Conservation (phyloP, 257 asterid species). For the Fraxinus anomala region DNA sequence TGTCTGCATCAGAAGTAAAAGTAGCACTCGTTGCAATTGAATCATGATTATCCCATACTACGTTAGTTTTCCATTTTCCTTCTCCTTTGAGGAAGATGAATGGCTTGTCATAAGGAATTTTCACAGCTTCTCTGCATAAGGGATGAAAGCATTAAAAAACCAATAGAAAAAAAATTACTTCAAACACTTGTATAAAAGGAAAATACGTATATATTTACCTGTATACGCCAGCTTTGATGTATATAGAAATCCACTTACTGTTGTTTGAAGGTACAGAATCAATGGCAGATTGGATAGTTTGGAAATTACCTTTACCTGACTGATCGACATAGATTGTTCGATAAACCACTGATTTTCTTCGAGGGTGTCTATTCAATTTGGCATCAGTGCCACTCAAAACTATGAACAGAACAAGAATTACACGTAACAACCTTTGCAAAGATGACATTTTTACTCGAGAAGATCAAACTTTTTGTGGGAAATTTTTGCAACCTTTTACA, state of each 20-base stretch:
- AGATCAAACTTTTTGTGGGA: neutral
- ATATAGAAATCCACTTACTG: conserved; percentile 43
- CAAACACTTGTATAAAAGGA: neutral
- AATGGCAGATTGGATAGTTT: conserved; percentile 55
- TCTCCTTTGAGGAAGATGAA: conserved; percentile 57
- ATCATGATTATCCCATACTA: conserved; percentile 43
- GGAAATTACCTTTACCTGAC: conserved; percentile 46
- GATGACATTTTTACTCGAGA: conserved; percentile 26
- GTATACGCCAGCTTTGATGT: conserved; percentile 44
- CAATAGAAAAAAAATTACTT: neutral
- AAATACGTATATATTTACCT: conserved; percentile 34
- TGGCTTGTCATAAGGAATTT: conserved; percentile 51
- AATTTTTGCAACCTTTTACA: neutral
- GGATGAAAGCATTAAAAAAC: neutral
- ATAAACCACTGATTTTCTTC: neutral
- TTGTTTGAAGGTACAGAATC: conserved; percentile 51
- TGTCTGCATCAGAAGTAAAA: conserved; percentile 52
- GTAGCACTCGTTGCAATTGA: conserved; percentile 49
- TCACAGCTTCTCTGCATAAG: conserved; percentile 54
- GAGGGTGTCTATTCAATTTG: neutral
- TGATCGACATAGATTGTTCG: conserved; percentile 39
- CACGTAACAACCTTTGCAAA: neutral
- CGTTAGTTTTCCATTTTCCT: conserved; percentile 30
- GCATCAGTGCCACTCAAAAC: conserved; percentile 23
- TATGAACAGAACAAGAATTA: conserved; percentile 27